Evolutionary conservation across 2,329 filamentous ascomycete species (phyloP).

Genomic region (Penicillium hesseltinei): DNA sequence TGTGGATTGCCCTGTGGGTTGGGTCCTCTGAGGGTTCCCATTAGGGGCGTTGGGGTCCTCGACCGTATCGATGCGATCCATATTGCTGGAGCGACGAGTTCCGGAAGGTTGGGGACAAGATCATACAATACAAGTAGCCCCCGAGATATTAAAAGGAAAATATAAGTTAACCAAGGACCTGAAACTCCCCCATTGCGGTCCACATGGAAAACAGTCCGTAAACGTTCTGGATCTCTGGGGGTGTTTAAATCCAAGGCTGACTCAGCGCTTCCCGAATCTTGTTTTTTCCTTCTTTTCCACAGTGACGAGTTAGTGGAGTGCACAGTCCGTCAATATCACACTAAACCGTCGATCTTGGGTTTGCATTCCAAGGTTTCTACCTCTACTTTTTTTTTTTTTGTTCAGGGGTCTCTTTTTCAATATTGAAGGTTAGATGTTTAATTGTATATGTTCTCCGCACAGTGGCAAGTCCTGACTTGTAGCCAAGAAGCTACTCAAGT

Average conservation of each 20-base stretch:
- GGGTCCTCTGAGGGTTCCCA: conserved; percentile 11
- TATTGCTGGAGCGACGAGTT: conserved; percentile 15
- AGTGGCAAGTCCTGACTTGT: not conserved
- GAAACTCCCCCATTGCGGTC: not conserved
- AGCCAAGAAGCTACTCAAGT: not conserved
- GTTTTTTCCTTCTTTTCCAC: conserved; percentile 13
- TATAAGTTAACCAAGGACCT: not conserved
- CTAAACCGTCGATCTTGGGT: conserved; percentile 13
- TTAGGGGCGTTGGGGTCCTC: conserved; percentile 18
- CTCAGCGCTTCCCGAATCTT: conserved; percentile 18
- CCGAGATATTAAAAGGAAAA: not conserved
- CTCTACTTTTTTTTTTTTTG: not conserved
- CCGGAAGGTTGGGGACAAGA: not conserved
- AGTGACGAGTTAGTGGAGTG: conserved; percentile 15
- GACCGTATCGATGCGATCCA: conserved; percentile 41
- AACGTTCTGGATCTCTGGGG: not conserved
- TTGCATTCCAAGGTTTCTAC: not conserved
- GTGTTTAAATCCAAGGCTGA: conserved; percentile 10
- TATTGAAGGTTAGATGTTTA: no score
- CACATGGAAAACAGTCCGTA: not conserved
- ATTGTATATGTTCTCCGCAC: not conserved
- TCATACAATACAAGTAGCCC: not conserved
- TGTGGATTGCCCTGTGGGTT: conserved; percentile 4
- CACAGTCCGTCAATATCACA: conserved; percentile 7
- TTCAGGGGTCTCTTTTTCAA: not conserved